A percentile compares a stretch with the other conserved stretches of the same genome.
Evolutionary conservation across 805 yeast genomes (phyloP).

Genomic region (Sugiyamaella lignohabitans): DNA sequence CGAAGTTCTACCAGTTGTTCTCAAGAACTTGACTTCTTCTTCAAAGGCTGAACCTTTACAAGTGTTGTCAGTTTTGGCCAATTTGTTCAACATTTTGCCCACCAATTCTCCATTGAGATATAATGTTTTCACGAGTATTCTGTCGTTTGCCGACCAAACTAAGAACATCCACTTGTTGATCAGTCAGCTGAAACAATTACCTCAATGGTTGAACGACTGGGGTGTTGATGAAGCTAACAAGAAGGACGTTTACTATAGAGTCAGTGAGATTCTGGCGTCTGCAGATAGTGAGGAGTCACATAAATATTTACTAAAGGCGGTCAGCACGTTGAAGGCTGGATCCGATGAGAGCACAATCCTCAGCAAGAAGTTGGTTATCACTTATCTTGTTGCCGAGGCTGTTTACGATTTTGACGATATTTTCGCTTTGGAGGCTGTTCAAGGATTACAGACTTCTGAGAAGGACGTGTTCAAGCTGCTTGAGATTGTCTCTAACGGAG

Average conservation of each 20-base stretch:
- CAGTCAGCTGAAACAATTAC: slow-evolving; percentile 34
- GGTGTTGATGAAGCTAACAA: slow-evolving; percentile 22
- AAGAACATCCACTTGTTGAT: slow-evolving; percentile 30
- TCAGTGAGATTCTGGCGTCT: slow-evolving; percentile 22
- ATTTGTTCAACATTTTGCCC: slow-evolving; percentile 36
- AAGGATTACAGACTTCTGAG: slow-evolving; percentile 18
- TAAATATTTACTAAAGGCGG: slow-evolving; percentile 23
- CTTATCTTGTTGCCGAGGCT: slow-evolving; percentile 22
- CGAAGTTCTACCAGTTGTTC: slow-evolving; percentile 26
- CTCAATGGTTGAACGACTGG: slow-evolving; percentile 37
- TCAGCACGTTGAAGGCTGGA: slow-evolving; percentile 10
- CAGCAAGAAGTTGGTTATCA: slow-evolving; percentile 17
- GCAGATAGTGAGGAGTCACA: slow-evolving; percentile 16
- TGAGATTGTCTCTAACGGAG: slow-evolving; percentile 28
- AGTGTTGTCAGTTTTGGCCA: slow-evolving; percentile 32
- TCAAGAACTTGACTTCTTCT: slow-evolving; percentile 24
- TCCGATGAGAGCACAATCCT: slow-evolving; percentile 3
- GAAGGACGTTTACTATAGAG: slow-evolving; percentile 23
- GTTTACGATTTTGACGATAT: slow-evolving; percentile 29
- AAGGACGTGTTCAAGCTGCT: slow-evolving; percentile 25
- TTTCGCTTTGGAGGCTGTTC: slow-evolving; percentile 28
- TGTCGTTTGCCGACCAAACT: slow-evolving; percentile 31
- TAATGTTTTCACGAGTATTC: slow-evolving; percentile 29
- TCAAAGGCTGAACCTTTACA: slow-evolving; percentile 26
- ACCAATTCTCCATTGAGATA: slow-evolving; percentile 25